phyloP scores from a whole-genome alignment of 371 early-diverging fungal species.

The Apophysomyces elegans region DNA sequence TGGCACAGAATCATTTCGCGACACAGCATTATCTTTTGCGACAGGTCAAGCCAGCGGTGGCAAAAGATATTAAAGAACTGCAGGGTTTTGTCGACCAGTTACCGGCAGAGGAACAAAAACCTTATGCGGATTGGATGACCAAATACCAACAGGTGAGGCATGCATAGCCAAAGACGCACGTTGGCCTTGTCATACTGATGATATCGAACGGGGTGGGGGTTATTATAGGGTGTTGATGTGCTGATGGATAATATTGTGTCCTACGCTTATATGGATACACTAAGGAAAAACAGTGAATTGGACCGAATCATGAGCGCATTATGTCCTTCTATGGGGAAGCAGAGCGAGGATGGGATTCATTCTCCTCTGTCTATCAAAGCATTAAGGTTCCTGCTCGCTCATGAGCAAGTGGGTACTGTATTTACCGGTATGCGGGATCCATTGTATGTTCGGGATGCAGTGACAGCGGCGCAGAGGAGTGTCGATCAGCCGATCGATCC shows the following conservation, averaged over 20 bases:
- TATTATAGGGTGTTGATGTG: constrained; percentile 29
- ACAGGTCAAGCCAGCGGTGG: constrained; percentile 67
- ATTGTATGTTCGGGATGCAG: constrained; percentile 65
- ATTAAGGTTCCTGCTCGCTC: constrained; percentile 51
- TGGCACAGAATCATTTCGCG: constrained; percentile 73
- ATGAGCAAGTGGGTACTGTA: constrained; percentile 65
- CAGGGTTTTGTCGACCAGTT: constrained; percentile 30
- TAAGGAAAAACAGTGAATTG: constrained; percentile 68
- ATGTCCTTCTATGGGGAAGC: constrained; percentile 40
- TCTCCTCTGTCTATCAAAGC: constrained; percentile 63
- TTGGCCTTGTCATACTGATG: too few species aligned
- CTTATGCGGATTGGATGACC: constrained; percentile 40
- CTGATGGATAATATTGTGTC: constrained; percentile 48
- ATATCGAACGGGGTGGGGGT: too few species aligned
- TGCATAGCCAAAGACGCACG: background rate
- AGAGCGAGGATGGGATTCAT: constrained; percentile 31
- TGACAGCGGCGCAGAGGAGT: constrained; percentile 33
- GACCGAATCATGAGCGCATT: constrained; percentile 64
- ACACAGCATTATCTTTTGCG: constrained; percentile 67
- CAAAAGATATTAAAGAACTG: constrained; percentile 55
- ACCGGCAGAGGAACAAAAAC: constrained; percentile 20
- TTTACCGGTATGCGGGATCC: constrained; percentile 74
- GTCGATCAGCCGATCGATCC: constrained; percentile 20
- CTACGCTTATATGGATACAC: constrained; percentile 61
- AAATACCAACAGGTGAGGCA: constrained; percentile 42